Evolutionary conservation across 352 stramenopile genomes (phyloP).

Genomic region (Phytophthora fragariae): DNA sequence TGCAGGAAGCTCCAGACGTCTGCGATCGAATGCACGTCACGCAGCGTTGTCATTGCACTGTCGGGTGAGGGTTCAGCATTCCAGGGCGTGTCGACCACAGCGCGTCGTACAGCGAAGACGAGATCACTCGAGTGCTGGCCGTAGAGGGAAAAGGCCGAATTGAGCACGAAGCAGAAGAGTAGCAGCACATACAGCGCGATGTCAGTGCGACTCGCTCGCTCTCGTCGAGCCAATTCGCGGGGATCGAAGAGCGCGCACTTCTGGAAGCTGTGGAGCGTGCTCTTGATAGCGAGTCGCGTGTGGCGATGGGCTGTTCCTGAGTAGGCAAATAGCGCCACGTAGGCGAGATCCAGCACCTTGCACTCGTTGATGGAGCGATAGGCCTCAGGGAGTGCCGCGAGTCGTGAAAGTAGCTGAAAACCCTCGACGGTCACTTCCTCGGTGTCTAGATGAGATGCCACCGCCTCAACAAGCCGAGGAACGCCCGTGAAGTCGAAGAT

Average conservation of each 20-base stretch:
- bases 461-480: conserved; percentile 61
- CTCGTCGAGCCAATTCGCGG: conserved; percentile 52
- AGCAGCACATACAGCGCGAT: conserved; percentile 56
- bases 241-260: conserved; percentile 74
- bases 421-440: conserved; percentile 81
- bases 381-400: conserved; percentile 54
- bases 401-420: conserved; percentile 68
- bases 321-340: conserved; percentile 76
- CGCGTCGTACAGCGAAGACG: conserved; percentile 36
- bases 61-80: not conserved
- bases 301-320: conserved; percentile 66
- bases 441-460: conserved; percentile 75
- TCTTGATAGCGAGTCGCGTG: conserved; percentile 71
- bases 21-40: conserved; percentile 45
- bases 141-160: conserved; percentile 54
- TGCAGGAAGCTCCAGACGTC: conserved; percentile 69
- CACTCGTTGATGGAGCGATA: conserved; percentile 64
- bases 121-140: conserved; percentile 50
- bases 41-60: conserved; percentile 27
- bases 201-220: conserved; percentile 48
- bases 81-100: conserved; percentile 37
- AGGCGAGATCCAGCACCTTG: conserved; percentile 77
- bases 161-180: conserved; percentile 56
- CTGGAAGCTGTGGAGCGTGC: conserved; percentile 69
- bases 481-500: conserved; percentile 69